phyloP scores from a whole-genome alignment of 1,284 basidiomycete species.

The Trametes pubescens region DNA sequence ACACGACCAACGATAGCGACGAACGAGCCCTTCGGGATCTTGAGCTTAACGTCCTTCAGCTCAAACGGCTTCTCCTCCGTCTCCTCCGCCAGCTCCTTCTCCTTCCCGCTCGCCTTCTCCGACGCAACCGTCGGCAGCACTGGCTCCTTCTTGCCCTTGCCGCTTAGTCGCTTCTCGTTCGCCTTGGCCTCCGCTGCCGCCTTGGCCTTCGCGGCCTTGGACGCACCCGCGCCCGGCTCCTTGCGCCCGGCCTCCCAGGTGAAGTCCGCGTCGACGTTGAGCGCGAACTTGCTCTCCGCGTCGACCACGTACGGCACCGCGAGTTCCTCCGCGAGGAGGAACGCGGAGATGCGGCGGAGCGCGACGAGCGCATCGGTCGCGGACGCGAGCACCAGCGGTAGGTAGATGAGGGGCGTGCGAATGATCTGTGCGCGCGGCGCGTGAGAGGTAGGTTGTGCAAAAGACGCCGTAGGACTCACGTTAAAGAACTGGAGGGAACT shows the following conservation, averaged over 20 bases:
- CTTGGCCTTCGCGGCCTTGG: slow-evolving; percentile 17
- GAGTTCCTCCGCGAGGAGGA: slow-evolving; percentile 74
- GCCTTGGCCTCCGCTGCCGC: slow-evolving; percentile 22
- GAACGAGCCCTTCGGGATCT: slow-evolving; percentile 67
- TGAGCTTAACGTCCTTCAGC: slow-evolving; percentile 63
- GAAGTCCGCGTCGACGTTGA: slow-evolving; percentile 72
- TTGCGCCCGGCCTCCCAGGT: slow-evolving; percentile 67
- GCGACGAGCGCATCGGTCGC: slow-evolving; percentile 71
- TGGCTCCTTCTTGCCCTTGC: slow-evolving; percentile 13
- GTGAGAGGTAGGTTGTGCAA: background rate
- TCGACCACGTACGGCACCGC: slow-evolving; percentile 60
- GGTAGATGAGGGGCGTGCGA: slow-evolving; percentile 58
- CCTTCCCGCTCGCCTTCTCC: slow-evolving; percentile 22
- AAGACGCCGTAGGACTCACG: slow-evolving; percentile 48
- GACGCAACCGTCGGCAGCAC: slow-evolving; percentile 33
- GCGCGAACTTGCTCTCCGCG: slow-evolving; percentile 50
- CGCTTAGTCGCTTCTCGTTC: slow-evolving; percentile 21
- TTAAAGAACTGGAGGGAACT: slow-evolving; percentile 80
- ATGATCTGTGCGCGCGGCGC: slow-evolving; percentile 53
- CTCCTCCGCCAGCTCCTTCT: slow-evolving; percentile 30
- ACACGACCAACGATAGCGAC: slow-evolving; percentile 79
- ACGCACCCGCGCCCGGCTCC: slow-evolving; percentile 29
- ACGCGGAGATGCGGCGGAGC: slow-evolving; percentile 62
- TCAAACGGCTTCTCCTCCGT: slow-evolving; percentile 65
- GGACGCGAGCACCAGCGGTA: slow-evolving; percentile 60